phyloP scores from a whole-genome alignment of 129 eudicot species.

The Chrysanthemum seticuspe region DNA sequence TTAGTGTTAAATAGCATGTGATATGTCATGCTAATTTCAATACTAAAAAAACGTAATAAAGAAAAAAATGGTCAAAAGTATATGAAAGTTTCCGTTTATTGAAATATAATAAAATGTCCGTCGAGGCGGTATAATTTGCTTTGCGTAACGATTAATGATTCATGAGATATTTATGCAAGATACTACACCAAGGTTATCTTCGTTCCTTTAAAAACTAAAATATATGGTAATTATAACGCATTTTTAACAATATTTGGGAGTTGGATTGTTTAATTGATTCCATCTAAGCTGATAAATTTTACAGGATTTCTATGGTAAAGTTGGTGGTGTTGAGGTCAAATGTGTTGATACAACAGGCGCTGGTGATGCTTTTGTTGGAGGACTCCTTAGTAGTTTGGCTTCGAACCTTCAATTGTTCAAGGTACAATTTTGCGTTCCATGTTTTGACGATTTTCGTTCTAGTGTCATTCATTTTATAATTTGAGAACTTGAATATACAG shows the following conservation, averaged over 20 bases:
- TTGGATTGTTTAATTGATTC: not conserved
- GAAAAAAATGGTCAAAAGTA: no score
- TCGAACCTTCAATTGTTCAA: constrained; percentile 30
- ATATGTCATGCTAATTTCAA: no score
- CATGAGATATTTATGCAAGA: constrained; percentile 11
- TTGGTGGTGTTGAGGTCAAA: constrained; percentile 38
- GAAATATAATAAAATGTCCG: no score
- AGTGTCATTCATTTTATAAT: not conserved
- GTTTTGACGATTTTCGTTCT: not conserved
- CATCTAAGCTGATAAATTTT: not conserved
- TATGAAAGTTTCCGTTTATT: no score
- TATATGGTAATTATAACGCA: not conserved
- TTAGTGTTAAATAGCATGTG: no score
- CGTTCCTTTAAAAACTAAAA: not conserved
- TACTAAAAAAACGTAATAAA: no score
- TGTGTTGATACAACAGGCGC: constrained; percentile 61
- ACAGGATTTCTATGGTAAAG: constrained; percentile 52
- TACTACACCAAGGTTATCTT: constrained; percentile 52
- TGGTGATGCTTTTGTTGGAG: constrained; percentile 64
- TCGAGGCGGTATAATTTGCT: no score
- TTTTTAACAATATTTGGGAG: not conserved
- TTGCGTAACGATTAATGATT: no score
- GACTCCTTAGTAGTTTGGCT: constrained; percentile 36
- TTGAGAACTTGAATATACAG: not conserved
- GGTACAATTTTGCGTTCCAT: constrained; percentile 14